Evolutionary conservation across 2,329 filamentous ascomycete species (phyloP).

Genomic region (Microascus cirrosus): DNA sequence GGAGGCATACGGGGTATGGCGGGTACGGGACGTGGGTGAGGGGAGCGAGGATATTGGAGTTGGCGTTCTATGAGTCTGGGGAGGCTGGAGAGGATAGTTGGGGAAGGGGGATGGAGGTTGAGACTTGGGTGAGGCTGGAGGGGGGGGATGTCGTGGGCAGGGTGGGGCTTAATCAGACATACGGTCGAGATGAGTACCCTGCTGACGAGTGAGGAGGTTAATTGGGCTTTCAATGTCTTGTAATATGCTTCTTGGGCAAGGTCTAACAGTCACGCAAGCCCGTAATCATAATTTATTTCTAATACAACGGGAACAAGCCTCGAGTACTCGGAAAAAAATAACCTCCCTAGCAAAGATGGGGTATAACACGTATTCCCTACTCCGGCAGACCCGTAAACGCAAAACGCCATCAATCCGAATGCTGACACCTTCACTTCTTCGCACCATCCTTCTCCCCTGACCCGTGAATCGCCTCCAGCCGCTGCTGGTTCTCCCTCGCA

Average conservation of each 20-base stretch:
- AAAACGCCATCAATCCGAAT: constrained; percentile 13
- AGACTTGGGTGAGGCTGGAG: constrained; percentile 53
- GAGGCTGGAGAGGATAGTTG: constrained; percentile 20
- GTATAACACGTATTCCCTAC: neutral
- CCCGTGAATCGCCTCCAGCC: constrained; percentile 15
- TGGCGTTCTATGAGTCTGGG: constrained; percentile 25
- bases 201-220: neutral
- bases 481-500: constrained; percentile 33
- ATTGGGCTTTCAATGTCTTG: too few species aligned
- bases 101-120: constrained; percentile 26
- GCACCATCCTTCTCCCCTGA: constrained; percentile 17
- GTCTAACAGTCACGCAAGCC: too few species aligned
- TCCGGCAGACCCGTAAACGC: neutral
- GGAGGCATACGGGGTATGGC: constrained; percentile 58
- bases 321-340: neutral
- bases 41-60: constrained; percentile 37
- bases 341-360: neutral
- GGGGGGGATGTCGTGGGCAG: constrained; percentile 36
- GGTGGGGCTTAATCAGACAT: constrained; percentile 48
- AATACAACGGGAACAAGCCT: neutral
- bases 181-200: constrained; percentile 40
- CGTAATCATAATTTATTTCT: too few species aligned
- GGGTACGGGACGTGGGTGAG: constrained; percentile 52
- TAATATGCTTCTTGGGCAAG: too few species aligned
- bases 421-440: constrained; percentile 15